Evolutionary conservation across 306 rosid genomes (phyloP).

Genomic region (Gleditsia sinensis): DNA sequence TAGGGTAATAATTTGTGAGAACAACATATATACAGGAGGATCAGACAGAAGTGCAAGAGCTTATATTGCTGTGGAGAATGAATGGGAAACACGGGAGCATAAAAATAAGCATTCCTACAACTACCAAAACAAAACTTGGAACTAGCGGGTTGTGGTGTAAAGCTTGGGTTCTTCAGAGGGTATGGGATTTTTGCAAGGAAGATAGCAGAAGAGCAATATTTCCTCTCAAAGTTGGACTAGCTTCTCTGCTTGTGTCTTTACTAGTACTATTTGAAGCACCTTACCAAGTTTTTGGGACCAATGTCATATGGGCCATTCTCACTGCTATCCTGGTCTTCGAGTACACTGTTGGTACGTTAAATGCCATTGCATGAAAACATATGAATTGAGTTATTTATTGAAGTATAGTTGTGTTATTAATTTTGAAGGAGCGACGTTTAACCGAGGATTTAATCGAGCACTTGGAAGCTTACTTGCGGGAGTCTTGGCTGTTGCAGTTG

Average conservation of each 20-base stretch:
- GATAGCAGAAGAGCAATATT: conserved; percentile 59
- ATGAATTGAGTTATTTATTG: too few relatives aligned
- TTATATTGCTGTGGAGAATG: conserved; percentile 45
- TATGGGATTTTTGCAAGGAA: conserved; percentile 56
- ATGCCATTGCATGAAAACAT: too few relatives aligned
- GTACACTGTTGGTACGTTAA: conserved; percentile 70
- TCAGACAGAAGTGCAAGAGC: too few relatives aligned
- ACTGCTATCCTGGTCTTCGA: conserved; percentile 78
- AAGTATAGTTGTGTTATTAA: not conserved
- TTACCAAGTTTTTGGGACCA: conserved; percentile 61
- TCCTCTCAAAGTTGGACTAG: conserved; percentile 72
- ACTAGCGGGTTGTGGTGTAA: conserved; percentile 7
- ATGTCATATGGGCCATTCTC: conserved; percentile 78
- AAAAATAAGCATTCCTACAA: conserved; percentile 49
- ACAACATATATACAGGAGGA: too few relatives aligned
- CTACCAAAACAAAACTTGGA: conserved; percentile 30
- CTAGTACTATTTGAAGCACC: conserved; percentile 66
- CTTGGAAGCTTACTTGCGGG: conserved; percentile 74
- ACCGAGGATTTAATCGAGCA: conserved; percentile 72
- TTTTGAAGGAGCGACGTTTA: conserved; percentile 68
- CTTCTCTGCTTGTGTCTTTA: conserved; percentile 66
- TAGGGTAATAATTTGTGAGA: too few relatives aligned
- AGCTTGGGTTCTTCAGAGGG: conserved; percentile 44
- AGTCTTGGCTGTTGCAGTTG: conserved; percentile 61
- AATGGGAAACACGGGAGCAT: conserved; percentile 51